Conservation (phyloP, 148 eudicot genomes). For the Rhododendron kiyosumense region DNA sequence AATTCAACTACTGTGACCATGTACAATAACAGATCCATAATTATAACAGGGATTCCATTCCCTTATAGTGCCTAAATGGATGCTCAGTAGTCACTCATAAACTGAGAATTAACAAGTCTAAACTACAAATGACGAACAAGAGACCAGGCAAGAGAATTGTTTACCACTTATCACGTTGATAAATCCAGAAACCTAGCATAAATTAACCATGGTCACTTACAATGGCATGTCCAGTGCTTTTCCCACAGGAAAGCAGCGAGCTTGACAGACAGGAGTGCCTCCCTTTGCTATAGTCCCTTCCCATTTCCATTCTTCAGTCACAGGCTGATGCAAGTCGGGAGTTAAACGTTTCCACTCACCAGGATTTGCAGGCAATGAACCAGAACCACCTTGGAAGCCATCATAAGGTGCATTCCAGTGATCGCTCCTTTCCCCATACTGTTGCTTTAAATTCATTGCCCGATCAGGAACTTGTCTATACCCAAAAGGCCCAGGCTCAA, state of each 20-base stretch:
- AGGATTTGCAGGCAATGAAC: conserved; percentile 29
- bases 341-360: conserved; percentile 39
- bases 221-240: conserved; percentile 59
- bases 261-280: conserved; percentile 78
- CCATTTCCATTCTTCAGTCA: conserved; percentile 70
- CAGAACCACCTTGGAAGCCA: conserved; percentile 32
- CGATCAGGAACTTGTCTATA: conserved; percentile 39
- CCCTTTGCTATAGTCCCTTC: conserved; percentile 89
- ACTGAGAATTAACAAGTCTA: background rate
- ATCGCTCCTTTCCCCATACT: conserved; percentile 43
- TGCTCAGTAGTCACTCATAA: background rate
- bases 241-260: conserved; percentile 91
- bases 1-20: background rate
- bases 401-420: conserved; percentile 39
- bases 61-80: background rate
- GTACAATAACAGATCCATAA: background rate
- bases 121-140: background rate
- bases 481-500: conserved; percentile 35
- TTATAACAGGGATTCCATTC: background rate
- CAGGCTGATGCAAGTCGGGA: conserved; percentile 34
- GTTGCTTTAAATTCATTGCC: conserved; percentile 28
- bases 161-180: background rate
- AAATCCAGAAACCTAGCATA: conserved; percentile 7
- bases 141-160: background rate
- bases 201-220: conserved; percentile 40